Conservation (phyloP, 495 filamentous ascomycete genomes). For the Darksidea phi region DNA sequence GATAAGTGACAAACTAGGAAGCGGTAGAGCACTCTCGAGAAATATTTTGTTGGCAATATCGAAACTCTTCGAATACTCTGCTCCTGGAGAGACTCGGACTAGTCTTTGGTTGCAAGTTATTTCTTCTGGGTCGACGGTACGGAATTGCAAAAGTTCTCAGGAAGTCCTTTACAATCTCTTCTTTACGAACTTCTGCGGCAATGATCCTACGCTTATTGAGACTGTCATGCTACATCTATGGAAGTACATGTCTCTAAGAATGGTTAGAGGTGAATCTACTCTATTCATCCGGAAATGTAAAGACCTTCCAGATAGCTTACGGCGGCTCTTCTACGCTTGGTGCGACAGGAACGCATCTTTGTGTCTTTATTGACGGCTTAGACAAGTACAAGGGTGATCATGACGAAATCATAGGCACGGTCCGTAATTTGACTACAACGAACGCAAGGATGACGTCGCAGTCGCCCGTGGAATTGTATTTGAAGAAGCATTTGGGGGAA, state of each 20-base stretch:
- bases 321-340: no score
- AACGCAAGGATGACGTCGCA: conserved; percentile 50
- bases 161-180: conserved; percentile 48
- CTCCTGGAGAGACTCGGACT: no score
- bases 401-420: conserved; percentile 31
- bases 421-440: conserved; percentile 10
- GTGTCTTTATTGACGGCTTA: conserved; percentile 53
- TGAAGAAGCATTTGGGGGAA: conserved; percentile 41
- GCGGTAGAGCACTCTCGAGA: neutral
- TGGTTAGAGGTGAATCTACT: no score
- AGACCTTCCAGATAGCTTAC: no score
- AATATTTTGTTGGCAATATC: neutral
- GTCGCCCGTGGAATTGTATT: conserved; percentile 52
- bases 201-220: conserved; percentile 42
- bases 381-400: conserved; percentile 48
- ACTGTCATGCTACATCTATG: conserved; percentile 23
- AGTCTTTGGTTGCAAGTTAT: conserved; percentile 28
- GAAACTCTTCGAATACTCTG: no score
- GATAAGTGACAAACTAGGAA: neutral
- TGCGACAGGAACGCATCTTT: no score
- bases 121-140: conserved; percentile 51
- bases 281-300: no score
- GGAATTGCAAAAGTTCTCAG: conserved; percentile 44
- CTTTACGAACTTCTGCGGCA: conserved; percentile 45
- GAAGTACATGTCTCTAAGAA: no score